Percentiles rank a stretch among this genome's conserved stretches.
These are phyloP conservation scores for Alternaria conjuncta DNA, from an alignment of 2,329 filamentous ascomycete species.

Conservation along the genomic window DNA sequence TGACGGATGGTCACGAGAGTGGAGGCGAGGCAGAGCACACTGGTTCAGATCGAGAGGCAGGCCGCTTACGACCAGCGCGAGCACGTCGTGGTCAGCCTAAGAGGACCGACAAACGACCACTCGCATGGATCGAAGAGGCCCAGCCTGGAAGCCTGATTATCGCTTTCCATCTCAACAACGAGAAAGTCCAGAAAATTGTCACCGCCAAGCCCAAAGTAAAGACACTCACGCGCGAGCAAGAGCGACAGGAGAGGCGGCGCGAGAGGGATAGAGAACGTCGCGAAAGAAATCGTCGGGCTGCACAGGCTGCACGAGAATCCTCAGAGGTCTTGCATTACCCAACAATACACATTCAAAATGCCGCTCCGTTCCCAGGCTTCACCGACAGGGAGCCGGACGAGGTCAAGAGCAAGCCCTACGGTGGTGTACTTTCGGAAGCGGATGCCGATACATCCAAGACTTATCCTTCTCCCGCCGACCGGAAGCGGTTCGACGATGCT, in stretches of 20 bases:
- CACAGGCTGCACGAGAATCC: constrained; percentile 47
- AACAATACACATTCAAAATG: constrained; percentile 68
- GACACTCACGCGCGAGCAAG: constrained; percentile 36
- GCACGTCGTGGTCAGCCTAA: constrained; percentile 42
- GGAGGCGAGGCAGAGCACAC: constrained; percentile 35
- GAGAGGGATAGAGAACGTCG: constrained; percentile 48
- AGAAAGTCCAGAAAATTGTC: constrained; percentile 67
- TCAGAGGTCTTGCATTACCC: constrained; percentile 61
- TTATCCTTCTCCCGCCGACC: constrained; percentile 78
- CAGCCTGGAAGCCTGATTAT: constrained; percentile 40
- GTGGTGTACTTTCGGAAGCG: constrained; percentile 84
- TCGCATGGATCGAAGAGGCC: constrained; percentile 46
- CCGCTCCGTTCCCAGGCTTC: constrained; percentile 85
- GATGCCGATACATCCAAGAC: constrained; percentile 94
- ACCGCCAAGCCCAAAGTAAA: constrained; percentile 63
- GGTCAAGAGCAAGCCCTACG: constrained; percentile 90
- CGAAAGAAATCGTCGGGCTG: constrained; percentile 57
- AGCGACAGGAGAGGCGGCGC: constrained; percentile 40
- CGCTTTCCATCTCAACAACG: constrained; percentile 53
- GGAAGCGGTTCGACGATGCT: constrained; percentile 86
- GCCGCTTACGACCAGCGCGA: constrained; percentile 39
- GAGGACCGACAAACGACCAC: constrained; percentile 43
- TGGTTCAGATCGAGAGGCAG: constrained; percentile 38
- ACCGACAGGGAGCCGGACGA: constrained; percentile 90
- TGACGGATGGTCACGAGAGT: constrained; percentile 40